These are phyloP conservation scores for Teratosphaeria pseudoeucalypti DNA, from an alignment of 2,329 filamentous ascomycete species.

Conservation along the genomic window DNA sequence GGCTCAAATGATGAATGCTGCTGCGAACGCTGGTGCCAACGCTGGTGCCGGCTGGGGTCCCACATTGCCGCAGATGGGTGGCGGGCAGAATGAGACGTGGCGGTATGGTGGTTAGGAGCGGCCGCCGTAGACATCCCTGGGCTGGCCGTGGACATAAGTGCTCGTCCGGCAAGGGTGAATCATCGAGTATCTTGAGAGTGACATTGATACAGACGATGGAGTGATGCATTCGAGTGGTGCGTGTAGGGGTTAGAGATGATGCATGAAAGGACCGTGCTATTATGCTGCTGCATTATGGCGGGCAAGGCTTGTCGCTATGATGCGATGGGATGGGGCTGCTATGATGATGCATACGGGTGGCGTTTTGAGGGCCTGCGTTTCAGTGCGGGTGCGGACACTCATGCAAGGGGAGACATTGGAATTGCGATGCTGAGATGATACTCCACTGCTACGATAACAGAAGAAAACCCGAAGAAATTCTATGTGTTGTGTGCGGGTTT, in stretches of 20 bases:
- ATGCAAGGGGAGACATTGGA: neutral
- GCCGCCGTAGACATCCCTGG: neutral
- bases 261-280: neutral
- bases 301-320: slow-evolving; percentile 6
- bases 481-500: neutral
- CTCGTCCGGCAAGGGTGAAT: neutral
- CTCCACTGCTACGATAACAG: neutral
- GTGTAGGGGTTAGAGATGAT: neutral
- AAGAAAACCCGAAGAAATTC: neutral
- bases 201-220: neutral
- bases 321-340: neutral
- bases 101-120: slow-evolving; percentile 6
- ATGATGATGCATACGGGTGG: neutral
- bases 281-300: neutral
- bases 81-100: slow-evolving; percentile 16
- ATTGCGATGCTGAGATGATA: neutral
- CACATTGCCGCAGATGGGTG: slow-evolving; percentile 22
- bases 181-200: neutral
- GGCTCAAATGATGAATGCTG: neutral
- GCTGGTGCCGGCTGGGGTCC: slow-evolving; percentile 14
- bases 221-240: neutral
- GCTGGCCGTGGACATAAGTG: neutral
- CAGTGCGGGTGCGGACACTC: neutral
- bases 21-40: neutral
- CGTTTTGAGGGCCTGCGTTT: neutral